phyloP scores from a whole-genome alignment of 768 basidiomycete species.

The Favolaschia claudopus region DNA sequence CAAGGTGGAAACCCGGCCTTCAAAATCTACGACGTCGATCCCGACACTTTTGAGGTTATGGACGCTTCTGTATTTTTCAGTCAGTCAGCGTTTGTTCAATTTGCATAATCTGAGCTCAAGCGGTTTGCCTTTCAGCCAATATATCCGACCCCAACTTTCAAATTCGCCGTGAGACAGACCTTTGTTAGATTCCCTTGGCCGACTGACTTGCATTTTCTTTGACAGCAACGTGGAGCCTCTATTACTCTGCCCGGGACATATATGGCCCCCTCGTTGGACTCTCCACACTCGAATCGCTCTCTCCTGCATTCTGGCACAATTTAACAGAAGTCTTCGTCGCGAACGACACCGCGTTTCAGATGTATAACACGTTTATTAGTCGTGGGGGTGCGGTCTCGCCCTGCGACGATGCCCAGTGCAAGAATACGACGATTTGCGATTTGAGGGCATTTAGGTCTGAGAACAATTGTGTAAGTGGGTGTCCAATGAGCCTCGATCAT shows the following conservation, averaged over 20 bases:
- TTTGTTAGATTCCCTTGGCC: background rate
- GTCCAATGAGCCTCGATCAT: background rate
- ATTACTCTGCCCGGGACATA: constrained; percentile 45
- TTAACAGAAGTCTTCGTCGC: constrained; percentile 42
- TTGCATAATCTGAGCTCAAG: background rate
- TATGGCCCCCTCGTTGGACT: constrained; percentile 41
- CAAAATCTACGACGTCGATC: constrained; percentile 51
- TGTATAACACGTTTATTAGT: constrained; percentile 37
- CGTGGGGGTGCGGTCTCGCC: constrained; percentile 35
- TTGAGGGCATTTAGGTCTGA: constrained; percentile 36
- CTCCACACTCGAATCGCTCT: constrained; percentile 32
- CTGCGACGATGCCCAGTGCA: constrained; percentile 35
- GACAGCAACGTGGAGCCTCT: constrained; percentile 27
- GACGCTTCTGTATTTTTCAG: constrained; percentile 43
- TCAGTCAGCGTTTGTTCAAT: constrained; percentile 28
- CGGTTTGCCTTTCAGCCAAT: constrained; percentile 28
- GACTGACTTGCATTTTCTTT: background rate
- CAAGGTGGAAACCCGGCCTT: constrained; percentile 47
- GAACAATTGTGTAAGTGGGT: constrained; percentile 34
- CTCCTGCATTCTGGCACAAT: constrained; percentile 50
- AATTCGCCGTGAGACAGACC: constrained; percentile 4
- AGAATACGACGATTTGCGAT: constrained; percentile 41
- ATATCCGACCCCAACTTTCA: constrained; percentile 37
- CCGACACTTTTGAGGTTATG: constrained; percentile 50
- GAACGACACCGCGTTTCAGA: constrained; percentile 40